Percentiles rank a stretch among this genome's conserved stretches.
Conservation (phyloP, 2,329 filamentous ascomycete species). For the Seiridium cupressi region DNA sequence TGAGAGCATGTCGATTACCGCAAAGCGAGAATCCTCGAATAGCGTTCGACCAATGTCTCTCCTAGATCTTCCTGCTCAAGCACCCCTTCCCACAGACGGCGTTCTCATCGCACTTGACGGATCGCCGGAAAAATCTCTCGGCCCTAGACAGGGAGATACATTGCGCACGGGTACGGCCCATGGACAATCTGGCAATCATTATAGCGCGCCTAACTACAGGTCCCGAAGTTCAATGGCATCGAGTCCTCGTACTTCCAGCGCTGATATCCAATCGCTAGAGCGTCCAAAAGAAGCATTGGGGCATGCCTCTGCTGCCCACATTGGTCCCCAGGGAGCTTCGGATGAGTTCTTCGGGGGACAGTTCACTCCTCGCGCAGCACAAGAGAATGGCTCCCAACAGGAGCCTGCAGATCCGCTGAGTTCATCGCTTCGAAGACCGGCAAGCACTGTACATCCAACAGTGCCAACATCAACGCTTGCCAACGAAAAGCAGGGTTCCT, state of each 20-base stretch:
- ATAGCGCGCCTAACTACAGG: background rate
- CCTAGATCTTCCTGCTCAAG: too few species aligned
- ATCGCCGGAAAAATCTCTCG: background rate
- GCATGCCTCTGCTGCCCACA: background rate
- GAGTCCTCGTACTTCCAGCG: slow-evolving; percentile 3
- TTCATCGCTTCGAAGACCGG: background rate
- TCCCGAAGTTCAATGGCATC: background rate
- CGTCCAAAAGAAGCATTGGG: background rate
- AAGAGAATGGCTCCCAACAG: background rate
- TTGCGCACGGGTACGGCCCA: background rate
- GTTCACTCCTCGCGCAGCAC: background rate
- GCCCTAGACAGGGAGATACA: background rate
- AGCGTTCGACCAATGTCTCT: too few species aligned
- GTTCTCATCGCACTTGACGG: background rate
- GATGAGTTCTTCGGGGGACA: background rate
- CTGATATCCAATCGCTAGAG: background rate
- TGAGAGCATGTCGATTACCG: background rate
- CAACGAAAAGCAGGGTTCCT: background rate
- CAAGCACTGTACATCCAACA: background rate
- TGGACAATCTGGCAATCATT: background rate
- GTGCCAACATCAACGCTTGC: background rate
- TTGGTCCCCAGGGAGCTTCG: background rate
- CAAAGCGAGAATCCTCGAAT: background rate
- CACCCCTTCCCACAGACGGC: background rate
- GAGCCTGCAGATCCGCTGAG: background rate